Percentiles rank a stretch among this genome's conserved stretches.
phyloP scores from a whole-genome alignment of 306 rosid species.

The Arachis stenosperma region DNA sequence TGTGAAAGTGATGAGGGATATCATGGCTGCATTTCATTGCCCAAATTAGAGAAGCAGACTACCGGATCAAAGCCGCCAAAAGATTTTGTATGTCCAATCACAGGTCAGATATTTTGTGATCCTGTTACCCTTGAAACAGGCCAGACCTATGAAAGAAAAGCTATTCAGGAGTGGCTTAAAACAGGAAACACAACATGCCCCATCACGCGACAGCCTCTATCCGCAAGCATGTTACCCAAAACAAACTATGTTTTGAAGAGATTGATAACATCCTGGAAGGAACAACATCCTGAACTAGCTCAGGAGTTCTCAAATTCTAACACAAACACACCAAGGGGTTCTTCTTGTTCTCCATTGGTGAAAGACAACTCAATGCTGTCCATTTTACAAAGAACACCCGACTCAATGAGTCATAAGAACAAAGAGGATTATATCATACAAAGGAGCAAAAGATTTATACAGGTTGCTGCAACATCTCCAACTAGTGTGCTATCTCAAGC shows the following conservation, averaged over 20 bases:
- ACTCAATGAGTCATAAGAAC: slow-evolving; percentile 46
- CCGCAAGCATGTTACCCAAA: slow-evolving; percentile 69
- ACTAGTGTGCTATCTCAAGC: slow-evolving; percentile 88
- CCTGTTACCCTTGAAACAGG: slow-evolving; percentile 99
- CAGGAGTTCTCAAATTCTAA: slow-evolving; percentile 64
- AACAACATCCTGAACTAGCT: slow-evolving; percentile 74
- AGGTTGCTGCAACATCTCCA: slow-evolving; percentile 61
- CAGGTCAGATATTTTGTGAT: slow-evolving; percentile 80
- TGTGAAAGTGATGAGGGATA: slow-evolving; percentile 66
- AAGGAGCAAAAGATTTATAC: slow-evolving; percentile 66
- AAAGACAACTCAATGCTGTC: slow-evolving; percentile 52
- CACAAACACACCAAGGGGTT: slow-evolving; percentile 59
- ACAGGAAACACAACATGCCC: slow-evolving; percentile 93
- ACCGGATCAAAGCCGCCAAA: slow-evolving; percentile 68
- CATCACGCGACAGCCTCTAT: slow-evolving; percentile 76
- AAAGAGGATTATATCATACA: slow-evolving; percentile 51
- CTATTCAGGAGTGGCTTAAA: slow-evolving; percentile 92
- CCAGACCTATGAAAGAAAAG: slow-evolving; percentile 91
- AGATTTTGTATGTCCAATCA: slow-evolving; percentile 92
- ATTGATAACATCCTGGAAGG: slow-evolving; percentile 89
- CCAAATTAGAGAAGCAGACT: slow-evolving; percentile 56
- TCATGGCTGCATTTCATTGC: slow-evolving; percentile 52
- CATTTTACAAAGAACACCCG: slow-evolving; percentile 42
- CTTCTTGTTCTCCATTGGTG: slow-evolving; percentile 50
- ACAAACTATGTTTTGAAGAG: slow-evolving; percentile 94